Evolutionary conservation across 2,329 filamentous ascomycete genomes (phyloP).

Genomic region (Xylariaceae sp.): DNA sequence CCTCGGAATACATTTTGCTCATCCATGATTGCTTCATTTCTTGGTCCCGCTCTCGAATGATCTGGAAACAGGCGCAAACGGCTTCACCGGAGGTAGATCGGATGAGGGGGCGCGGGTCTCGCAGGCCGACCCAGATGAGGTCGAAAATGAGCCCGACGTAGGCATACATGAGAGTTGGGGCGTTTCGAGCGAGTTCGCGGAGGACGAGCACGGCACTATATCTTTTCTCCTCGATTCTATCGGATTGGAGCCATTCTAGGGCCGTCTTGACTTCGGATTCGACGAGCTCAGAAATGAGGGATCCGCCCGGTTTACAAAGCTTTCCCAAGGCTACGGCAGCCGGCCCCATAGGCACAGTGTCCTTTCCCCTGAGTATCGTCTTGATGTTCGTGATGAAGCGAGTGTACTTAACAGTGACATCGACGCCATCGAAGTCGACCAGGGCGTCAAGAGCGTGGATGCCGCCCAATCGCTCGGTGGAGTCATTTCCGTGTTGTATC

Average conservation of each 20-base stretch:
- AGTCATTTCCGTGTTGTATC: constrained; percentile 79
- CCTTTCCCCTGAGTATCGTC: constrained; percentile 81
- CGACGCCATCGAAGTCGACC: constrained; percentile 94
- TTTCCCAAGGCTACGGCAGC: constrained; percentile 86
- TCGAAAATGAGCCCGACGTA: constrained; percentile 95
- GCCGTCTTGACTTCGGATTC: constrained; percentile 96
- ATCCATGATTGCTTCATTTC: constrained; percentile 85
- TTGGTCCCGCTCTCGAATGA: constrained; percentile 87
- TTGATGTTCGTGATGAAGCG: constrained; percentile 89
- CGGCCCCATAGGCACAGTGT: constrained; percentile 82
- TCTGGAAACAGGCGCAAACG: constrained; percentile 91
- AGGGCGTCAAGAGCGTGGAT: constrained; percentile 87
- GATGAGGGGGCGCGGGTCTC: constrained; percentile 86
- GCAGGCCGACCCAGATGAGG: constrained; percentile 89
- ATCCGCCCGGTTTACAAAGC: constrained; percentile 85
- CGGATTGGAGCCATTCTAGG: constrained; percentile 93
- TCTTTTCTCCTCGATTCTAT: constrained; percentile 84
- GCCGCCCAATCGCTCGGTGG: constrained; percentile 82
- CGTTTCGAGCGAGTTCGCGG: constrained; percentile 84
- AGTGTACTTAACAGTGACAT: constrained; percentile 87
- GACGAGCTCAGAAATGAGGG: constrained; percentile 89
- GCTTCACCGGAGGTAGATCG: constrained; percentile 87
- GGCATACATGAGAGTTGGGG: constrained; percentile 89
- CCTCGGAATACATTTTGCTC: constrained; percentile 82
- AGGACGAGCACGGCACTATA: constrained; percentile 91